Percentiles rank a stretch among this genome's conserved stretches.
Conservation (phyloP, 2,329 filamentous ascomycete species). For the Mariannaea elegans region DNA sequence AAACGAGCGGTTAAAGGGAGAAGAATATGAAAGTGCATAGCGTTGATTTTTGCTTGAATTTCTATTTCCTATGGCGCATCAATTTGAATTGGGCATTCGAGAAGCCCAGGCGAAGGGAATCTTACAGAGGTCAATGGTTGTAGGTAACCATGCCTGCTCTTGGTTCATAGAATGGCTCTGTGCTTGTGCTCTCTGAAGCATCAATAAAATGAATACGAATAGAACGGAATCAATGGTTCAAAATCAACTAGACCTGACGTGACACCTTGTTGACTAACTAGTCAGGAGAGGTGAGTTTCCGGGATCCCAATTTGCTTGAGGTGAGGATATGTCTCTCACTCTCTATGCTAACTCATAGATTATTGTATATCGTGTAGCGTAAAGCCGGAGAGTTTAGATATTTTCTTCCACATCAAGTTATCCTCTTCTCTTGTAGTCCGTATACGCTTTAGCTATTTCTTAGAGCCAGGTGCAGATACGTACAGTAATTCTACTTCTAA, state of each 20-base stretch:
- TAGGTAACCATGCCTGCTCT: neutral
- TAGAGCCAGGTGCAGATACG: too few species aligned
- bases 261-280: neutral
- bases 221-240: neutral
- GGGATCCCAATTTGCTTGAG: too few species aligned
- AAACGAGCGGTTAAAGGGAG: conserved; percentile 6
- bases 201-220: conserved; percentile 10
- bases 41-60: conserved; percentile 14
- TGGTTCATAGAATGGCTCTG: conserved; percentile 13
- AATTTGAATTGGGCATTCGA: conserved; percentile 16
- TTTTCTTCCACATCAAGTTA: too few species aligned
- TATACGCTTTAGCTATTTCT: too few species aligned
- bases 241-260: neutral
- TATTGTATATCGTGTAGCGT: too few species aligned
- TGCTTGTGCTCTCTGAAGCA: conserved; percentile 3
- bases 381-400: too few species aligned
- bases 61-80: conserved; percentile 4
- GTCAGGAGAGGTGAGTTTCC: neutral
- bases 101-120: conserved; percentile 8
- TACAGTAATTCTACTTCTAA: neutral
- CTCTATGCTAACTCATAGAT: neutral
- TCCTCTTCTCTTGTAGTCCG: too few species aligned
- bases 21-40: conserved; percentile 20
- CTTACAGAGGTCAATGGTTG: conserved; percentile 11
- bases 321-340: too few species aligned